Conservation (phyloP, 441 rosid species). For the Manihot esculenta region DNA sequence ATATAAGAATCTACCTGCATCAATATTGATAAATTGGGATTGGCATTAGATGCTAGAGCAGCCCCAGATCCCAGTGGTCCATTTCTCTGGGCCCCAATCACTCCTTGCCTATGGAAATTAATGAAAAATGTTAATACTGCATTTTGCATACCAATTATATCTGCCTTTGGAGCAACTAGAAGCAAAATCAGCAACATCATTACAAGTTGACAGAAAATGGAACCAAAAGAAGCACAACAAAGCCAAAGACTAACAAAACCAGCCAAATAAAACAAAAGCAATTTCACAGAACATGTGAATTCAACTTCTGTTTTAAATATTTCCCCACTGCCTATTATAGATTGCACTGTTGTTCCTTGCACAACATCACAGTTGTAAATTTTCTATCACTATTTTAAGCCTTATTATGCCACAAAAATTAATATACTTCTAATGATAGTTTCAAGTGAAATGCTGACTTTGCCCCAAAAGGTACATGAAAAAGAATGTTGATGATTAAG, state of each 20-base stretch:
- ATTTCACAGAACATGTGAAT: neutral
- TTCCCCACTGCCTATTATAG: neutral
- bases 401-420: constrained; percentile 1
- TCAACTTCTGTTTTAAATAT: constrained; percentile 5
- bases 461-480: neutral
- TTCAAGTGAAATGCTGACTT: neutral
- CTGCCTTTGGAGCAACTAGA: constrained; percentile 7
- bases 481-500: neutral
- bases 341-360: neutral
- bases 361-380: neutral
- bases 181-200: neutral
- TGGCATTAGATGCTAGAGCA: constrained; percentile 30
- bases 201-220: neutral
- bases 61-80: constrained; percentile 37
- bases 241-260: neutral
- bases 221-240: neutral
- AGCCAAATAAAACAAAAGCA: neutral
- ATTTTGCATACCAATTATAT: neutral
- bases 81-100: constrained; percentile 39
- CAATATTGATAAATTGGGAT: constrained; percentile 30
- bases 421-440: too few relatives aligned
- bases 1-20: constrained; percentile 49
- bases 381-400: neutral
- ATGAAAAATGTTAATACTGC: constrained; percentile 18
- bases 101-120: constrained; percentile 45